These are phyloP conservation scores for Hypoxylon sp. DNA, from an alignment of 2,329 filamentous ascomycete species.

Conservation along the genomic window DNA sequence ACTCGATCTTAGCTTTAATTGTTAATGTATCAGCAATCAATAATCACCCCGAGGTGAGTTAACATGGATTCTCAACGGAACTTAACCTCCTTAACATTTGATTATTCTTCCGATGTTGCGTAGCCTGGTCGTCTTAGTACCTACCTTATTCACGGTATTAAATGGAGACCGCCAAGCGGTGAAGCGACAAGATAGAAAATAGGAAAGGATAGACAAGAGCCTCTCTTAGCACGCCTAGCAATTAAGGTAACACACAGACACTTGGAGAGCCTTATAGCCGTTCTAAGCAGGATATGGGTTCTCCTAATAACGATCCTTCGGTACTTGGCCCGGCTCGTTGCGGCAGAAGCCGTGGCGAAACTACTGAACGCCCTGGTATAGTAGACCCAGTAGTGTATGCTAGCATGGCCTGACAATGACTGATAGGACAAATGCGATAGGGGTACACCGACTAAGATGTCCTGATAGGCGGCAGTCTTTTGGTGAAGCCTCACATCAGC, in stretches of 20 bases:
- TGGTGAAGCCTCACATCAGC: slow-evolving; percentile 8
- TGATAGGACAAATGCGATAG: slow-evolving; percentile 25
- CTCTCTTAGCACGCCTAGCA: slow-evolving; percentile 1
- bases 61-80: slow-evolving; percentile 3
- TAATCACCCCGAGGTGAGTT: slow-evolving; percentile 2
- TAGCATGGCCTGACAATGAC: slow-evolving; percentile 24
- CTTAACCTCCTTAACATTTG: slow-evolving; percentile 7
- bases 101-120: slow-evolving; percentile 7
- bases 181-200: slow-evolving; percentile 25
- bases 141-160: slow-evolving; percentile 18
- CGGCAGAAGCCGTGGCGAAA: slow-evolving; percentile 19
- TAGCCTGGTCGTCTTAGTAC: slow-evolving; percentile 15
- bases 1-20: neutral
- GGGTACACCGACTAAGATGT: slow-evolving; percentile 25
- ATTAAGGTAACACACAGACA: slow-evolving; percentile 18
- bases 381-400: neutral
- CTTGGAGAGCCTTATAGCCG: neutral
- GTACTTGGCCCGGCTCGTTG: slow-evolving; percentile 20
- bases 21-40: slow-evolving; percentile 1
- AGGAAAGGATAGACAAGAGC: slow-evolving; percentile 22
- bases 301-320: slow-evolving; percentile 26
- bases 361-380: slow-evolving; percentile 20
- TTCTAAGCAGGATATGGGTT: slow-evolving; percentile 12
- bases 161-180: slow-evolving; percentile 27
- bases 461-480: slow-evolving; percentile 14